Evolutionary conservation across 2,329 filamentous ascomycete genomes (phyloP).

Genomic region (Fusarium miscanthi): DNA sequence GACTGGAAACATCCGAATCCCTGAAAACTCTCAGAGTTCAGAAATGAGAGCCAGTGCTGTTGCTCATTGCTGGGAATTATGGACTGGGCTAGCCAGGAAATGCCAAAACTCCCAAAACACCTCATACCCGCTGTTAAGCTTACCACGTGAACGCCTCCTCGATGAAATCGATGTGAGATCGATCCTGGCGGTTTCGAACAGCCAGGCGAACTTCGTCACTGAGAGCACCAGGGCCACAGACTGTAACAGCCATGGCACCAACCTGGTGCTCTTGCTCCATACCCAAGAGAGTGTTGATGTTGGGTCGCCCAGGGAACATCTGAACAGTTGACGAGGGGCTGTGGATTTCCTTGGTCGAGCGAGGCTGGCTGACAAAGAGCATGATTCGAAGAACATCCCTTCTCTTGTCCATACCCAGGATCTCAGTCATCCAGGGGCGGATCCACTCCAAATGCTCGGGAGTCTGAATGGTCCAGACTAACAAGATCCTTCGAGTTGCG

Average conservation of each 20-base stretch:
- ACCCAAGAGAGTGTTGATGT: conserved; percentile 76
- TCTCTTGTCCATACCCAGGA: conserved; percentile 78
- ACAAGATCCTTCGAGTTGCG: conserved; percentile 75
- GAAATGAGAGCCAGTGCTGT: conserved; percentile 1
- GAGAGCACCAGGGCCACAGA: conserved; percentile 79
- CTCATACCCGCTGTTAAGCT: neutral
- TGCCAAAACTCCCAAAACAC: conserved; percentile 10
- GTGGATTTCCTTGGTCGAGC: conserved; percentile 83
- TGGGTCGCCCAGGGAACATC: conserved; percentile 85
- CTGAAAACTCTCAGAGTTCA: conserved; percentile 2
- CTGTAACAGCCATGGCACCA: conserved; percentile 77
- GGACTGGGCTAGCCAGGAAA: conserved; percentile 19
- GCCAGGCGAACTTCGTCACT: conserved; percentile 79
- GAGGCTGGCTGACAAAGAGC: conserved; percentile 80
- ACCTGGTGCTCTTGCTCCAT: conserved; percentile 80
- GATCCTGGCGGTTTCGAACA: conserved; percentile 71
- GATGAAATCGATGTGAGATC: conserved; percentile 78
- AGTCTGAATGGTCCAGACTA: conserved; percentile 83
- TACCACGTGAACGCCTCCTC: conserved; percentile 80
- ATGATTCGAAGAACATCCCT: conserved; percentile 80
- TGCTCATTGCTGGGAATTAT: neutral
- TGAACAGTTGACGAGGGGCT: conserved; percentile 81
- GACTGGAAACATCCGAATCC: conserved; percentile 19
- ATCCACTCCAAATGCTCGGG: conserved; percentile 88
- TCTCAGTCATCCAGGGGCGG: conserved; percentile 84